Base-by-base conservation (phyloP, 441 rosid genomes). In the Arabidopsis hybrid region DNA sequence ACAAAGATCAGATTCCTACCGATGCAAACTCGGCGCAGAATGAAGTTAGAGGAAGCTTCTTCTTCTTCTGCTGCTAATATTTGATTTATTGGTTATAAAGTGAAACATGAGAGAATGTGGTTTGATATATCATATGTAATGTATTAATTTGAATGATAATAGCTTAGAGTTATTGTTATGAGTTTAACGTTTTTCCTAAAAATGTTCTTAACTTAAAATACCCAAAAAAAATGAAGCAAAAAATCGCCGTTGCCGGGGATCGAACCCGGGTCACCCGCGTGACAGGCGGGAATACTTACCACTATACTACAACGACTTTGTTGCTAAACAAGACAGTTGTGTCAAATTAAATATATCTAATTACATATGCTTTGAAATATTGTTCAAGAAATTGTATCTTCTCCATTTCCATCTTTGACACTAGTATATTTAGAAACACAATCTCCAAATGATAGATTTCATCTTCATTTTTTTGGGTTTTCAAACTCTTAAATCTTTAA, bases 191-290 rank as follows among this genome's bases (percentile, higher is more conserved):
- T 21, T 21, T 21, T 21, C 26, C 26, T 21, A 21, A 21, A 21
- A 21, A 21, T 21, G 26, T 21, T 21, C 26, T 21, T 21, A 21
- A 21, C 26, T 21, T 21, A 21, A 21, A 8, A 36, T 67, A 8
- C 32, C 32, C 32, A 29, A 21, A 21, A 21, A 21, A 21, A 21
- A 21, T 1, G 26, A 21, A 21, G 26, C 26, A 42, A 71, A 3
- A 3, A 0, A 3, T 6, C 91, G 89, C 89, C 91, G 89, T 82
- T 90, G 91, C 91, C 95, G 87, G 92, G 90, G 85, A 87, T 90
- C 88, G 91, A 91, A 91, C 96, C 92, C 93, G 92, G 95, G 91
- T 94, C 89, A 52, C 92, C 92, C 85, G 89, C 83, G 97, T 85
- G 93, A 89, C 91, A 88, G 91, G 91, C 88, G 85, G 91, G 89